Percentiles rank a stretch among this genome's conserved stretches.
Conservation (phyloP, 164 flowering plant species). For the Malania oleifera region DNA sequence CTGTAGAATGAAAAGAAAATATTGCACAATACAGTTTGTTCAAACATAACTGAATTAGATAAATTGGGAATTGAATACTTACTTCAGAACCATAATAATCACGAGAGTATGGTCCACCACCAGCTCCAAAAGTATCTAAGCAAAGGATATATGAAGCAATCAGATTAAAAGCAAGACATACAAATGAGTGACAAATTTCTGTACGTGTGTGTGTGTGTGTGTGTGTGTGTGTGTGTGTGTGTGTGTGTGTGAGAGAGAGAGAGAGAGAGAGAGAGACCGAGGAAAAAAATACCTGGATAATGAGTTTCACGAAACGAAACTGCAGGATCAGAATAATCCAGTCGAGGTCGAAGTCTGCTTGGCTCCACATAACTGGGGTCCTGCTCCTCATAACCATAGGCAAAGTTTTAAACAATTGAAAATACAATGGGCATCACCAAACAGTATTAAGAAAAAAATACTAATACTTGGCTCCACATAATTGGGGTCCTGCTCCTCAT, state of each 20-base stretch:
- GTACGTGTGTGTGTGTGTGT: neutral
- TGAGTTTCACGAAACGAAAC: constrained; percentile 30
- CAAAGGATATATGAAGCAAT: neutral
- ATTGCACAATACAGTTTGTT: neutral
- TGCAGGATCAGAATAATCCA: constrained; percentile 44
- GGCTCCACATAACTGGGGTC: constrained; percentile 54
- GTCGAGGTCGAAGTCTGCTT: constrained; percentile 49
- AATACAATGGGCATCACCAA: neutral
- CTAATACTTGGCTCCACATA: constrained; percentile 48
- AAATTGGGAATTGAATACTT: constrained; percentile 16
- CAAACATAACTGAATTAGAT: too few relatives aligned
- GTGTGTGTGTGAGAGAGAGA: neutral
- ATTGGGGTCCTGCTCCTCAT: constrained; percentile 50
- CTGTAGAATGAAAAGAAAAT: constrained; percentile 21
- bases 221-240: neutral
- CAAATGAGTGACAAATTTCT: neutral
- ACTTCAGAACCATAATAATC: constrained; percentile 57
- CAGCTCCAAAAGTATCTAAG: constrained; percentile 36
- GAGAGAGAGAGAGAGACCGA: neutral
- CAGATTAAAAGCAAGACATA: neutral
- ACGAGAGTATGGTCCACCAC: constrained; percentile 24
- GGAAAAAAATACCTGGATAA: constrained; percentile 38
- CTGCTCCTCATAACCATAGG: constrained; percentile 30
- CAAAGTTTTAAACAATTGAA: neutral
- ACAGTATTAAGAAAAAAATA: neutral